Percentiles rank a stretch among this genome's conserved stretches.
phyloP scores from a whole-genome alignment of 208 protist genomes.

The Crithidia sp. region DNA sequence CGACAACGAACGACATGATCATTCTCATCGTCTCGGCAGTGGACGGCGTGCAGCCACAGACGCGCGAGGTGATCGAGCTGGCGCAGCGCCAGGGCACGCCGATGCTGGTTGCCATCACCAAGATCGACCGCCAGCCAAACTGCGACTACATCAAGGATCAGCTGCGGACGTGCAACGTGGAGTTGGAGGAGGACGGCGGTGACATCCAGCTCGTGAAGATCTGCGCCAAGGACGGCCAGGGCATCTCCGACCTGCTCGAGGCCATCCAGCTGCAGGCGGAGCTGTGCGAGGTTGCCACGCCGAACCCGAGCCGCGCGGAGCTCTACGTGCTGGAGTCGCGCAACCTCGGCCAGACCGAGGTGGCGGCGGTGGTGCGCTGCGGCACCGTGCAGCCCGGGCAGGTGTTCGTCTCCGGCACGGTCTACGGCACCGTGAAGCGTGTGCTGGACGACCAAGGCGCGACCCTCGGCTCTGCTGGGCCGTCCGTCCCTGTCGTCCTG shows the following conservation, averaged over 20 bases:
- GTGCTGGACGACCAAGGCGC: slow-evolving; percentile 75
- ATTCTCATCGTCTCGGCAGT: slow-evolving; percentile 96
- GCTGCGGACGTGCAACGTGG: slow-evolving; percentile 77
- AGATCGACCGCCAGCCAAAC: slow-evolving; percentile 95
- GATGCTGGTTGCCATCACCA: slow-evolving; percentile 97
- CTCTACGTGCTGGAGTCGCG: slow-evolving; percentile 93
- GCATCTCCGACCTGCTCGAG: slow-evolving; percentile 91
- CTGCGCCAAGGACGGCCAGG: slow-evolving; percentile 86
- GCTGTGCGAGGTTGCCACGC: slow-evolving; percentile 86
- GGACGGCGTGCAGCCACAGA: slow-evolving; percentile 96
- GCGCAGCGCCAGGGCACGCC: slow-evolving; percentile 73
- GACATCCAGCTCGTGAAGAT: slow-evolving; percentile 93
- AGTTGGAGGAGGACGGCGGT: slow-evolving; percentile 95
- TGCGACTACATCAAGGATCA: slow-evolving; percentile 78
- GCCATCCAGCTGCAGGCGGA: slow-evolving; percentile 90
- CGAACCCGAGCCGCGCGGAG: slow-evolving; percentile 76
- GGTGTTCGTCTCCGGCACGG: slow-evolving; percentile 78
- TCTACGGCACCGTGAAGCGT: slow-evolving; percentile 74
- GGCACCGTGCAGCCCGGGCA: slow-evolving; percentile 71
- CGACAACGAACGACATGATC: slow-evolving; percentile 96
- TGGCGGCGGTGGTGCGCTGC: slow-evolving; percentile 85
- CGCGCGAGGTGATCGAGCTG: slow-evolving; percentile 91
- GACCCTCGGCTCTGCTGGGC: slow-evolving; percentile 58
- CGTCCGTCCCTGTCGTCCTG: slow-evolving; percentile 78
- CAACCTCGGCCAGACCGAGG: slow-evolving; percentile 43